Conservation (phyloP, 2,329 filamentous ascomycete genomes). For the Diaporthe sp. region DNA sequence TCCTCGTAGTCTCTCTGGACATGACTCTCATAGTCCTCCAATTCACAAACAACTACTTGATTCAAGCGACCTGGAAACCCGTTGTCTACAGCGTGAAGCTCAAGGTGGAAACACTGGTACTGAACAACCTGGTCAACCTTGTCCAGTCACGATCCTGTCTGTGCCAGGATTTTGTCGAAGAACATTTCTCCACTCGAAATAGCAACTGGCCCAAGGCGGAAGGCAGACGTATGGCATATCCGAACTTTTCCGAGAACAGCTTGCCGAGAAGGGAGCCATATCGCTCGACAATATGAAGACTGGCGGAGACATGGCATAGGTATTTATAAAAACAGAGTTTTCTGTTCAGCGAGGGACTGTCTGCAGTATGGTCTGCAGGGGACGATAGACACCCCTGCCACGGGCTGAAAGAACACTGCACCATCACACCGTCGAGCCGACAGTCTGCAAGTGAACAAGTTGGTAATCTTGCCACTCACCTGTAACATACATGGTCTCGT, state of each 20-base stretch:
- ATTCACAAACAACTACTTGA: slow-evolving; percentile 9
- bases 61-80: slow-evolving; percentile 27
- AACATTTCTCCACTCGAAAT: neutral
- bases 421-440: neutral
- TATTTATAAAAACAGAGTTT: neutral
- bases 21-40: slow-evolving; percentile 34
- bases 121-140: slow-evolving; percentile 27
- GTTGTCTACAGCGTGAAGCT: slow-evolving; percentile 31
- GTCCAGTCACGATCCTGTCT: slow-evolving; percentile 15
- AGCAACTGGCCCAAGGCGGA: neutral
- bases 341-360: neutral
- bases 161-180: neutral
- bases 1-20: slow-evolving; percentile 45
- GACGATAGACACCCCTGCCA: neutral
- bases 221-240: neutral
- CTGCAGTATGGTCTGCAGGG: neutral
- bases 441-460: neutral
- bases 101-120: slow-evolving; percentile 26
- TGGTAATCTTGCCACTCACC: neutral
- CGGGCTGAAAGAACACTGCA: neutral
- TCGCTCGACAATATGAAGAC: neutral
- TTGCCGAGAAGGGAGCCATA: neutral
- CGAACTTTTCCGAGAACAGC: neutral
- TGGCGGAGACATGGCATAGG: neutral
- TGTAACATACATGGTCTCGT: neutral